Evolutionary conservation across 176 grass and related monocot genomes (phyloP).

Genomic region (Tillandsia fasciculata): DNA sequence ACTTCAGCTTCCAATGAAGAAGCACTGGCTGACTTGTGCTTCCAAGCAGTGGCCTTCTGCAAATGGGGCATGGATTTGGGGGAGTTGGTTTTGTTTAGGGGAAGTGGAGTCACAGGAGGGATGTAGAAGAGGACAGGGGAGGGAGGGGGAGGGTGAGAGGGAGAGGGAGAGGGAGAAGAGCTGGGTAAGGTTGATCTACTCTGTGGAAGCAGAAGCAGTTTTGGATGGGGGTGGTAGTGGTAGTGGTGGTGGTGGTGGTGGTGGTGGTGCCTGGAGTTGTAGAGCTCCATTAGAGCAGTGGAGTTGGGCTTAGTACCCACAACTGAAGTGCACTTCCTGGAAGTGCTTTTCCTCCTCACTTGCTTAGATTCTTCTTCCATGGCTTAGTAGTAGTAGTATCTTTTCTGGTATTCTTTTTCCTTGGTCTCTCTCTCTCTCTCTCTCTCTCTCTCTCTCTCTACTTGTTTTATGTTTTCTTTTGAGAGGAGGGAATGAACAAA

Average conservation of each 20-base stretch:
- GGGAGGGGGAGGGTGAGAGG: constrained; percentile 6
- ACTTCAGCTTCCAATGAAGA: constrained; percentile 36
- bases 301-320: constrained; percentile 11
- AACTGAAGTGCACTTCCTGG: constrained; percentile 8
- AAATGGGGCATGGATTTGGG: constrained; percentile 30
- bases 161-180: constrained; percentile 16
- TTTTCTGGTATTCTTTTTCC: not conserved
- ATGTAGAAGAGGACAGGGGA: constrained; percentile 52
- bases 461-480: not conserved
- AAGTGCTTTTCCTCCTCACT: constrained; percentile 10
- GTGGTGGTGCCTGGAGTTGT: constrained; percentile 13
- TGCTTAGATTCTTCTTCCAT: constrained; percentile 26
- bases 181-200: not conserved
- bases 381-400: not conserved
- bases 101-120: constrained; percentile 34
- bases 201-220: no score
- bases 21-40: constrained; percentile 31
- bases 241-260: not conserved
- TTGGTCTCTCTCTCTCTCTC: not conserved
- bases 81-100: constrained; percentile 21
- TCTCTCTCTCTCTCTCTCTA: not conserved
- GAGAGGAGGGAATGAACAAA: constrained; percentile 10
- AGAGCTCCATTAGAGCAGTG: constrained; percentile 7
- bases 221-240: not conserved
- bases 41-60: constrained; percentile 28